These are phyloP conservation scores for Fusarium tupiense DNA, from an alignment of 2,329 filamentous ascomycete genomes.

Conservation along the genomic window DNA sequence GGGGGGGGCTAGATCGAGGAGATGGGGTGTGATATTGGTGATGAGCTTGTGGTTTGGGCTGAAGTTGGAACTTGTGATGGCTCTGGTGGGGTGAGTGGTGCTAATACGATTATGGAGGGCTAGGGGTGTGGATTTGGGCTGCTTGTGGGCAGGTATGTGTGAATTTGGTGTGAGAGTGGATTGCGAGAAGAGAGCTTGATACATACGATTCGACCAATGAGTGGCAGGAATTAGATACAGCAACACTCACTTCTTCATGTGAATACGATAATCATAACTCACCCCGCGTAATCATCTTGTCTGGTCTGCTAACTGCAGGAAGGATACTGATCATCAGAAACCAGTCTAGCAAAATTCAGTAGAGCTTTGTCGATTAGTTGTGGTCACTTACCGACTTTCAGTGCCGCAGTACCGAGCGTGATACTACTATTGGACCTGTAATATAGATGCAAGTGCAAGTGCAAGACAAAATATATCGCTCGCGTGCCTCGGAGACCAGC, in stretches of 20 bases:
- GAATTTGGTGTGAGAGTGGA: not conserved
- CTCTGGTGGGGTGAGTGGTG: conserved; percentile 30
- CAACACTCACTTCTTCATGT: conserved; percentile 3
- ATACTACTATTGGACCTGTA: not conserved
- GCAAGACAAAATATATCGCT: conserved; percentile 25
- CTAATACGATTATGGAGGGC: conserved; percentile 6
- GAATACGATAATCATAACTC: conserved; percentile 1
- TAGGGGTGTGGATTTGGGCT: not conserved
- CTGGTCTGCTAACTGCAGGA: not conserved
- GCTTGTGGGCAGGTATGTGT: not conserved
- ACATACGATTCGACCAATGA: conserved; percentile 22
- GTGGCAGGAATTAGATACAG: not conserved
- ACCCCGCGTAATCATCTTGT: not conserved
- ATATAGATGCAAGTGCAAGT: not conserved
- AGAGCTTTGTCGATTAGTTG: conserved; percentile 2
- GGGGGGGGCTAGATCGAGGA: conserved; percentile 1
- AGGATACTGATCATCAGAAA: not conserved
- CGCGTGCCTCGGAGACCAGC: conserved; percentile 19
- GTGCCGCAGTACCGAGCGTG: conserved; percentile 6
- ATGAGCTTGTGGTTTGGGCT: conserved; percentile 25
- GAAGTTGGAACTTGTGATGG: conserved; percentile 34
- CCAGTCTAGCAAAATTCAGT: not conserved
- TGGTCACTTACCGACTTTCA: not conserved
- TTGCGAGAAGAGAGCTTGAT: not conserved
- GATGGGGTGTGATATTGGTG: conserved; percentile 23